Percentiles rank a stretch among this genome's conserved stretches.
These are phyloP conservation scores for Aurantiochytrium sp. DNA, from an alignment of 108 stramenopile species.

Conservation along the genomic window DNA sequence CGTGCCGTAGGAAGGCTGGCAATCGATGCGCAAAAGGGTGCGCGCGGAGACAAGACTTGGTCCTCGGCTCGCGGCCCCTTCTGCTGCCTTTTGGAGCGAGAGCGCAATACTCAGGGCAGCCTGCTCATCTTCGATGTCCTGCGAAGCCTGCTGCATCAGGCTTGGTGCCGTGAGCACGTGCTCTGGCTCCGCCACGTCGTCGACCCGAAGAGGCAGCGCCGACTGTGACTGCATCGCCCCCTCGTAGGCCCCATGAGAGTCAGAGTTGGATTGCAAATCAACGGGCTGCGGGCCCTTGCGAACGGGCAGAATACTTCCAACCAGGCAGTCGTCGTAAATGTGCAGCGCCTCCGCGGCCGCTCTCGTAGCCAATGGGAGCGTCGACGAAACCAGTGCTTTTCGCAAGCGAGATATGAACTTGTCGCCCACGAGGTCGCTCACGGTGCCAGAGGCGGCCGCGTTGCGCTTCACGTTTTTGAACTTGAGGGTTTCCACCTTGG, in stretches of 20 bases:
- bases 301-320: neutral
- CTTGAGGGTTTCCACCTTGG: neutral
- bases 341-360: neutral
- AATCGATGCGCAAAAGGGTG: neutral
- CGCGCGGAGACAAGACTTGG: slow-evolving; percentile 13
- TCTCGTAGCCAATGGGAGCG: too few species aligned
- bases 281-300: neutral
- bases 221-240: too few species aligned
- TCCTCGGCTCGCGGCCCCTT: neutral
- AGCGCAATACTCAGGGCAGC: neutral
- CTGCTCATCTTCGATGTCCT: slow-evolving; percentile 24
- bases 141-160: neutral
- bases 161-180: neutral
- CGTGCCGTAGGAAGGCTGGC: slow-evolving; percentile 10
- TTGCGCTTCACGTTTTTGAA: neutral
- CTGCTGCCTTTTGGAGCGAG: slow-evolving; percentile 12
- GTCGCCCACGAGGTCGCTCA: neutral
- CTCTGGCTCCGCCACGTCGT: neutral
- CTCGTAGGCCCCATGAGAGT: too few species aligned
- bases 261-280: too few species aligned
- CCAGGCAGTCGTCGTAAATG: neutral
- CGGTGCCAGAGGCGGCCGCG: neutral
- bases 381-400: too few species aligned
- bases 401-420: neutral
- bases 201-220: too few species aligned